Evolutionary conservation across 2,329 filamentous ascomycete genomes (phyloP).

Genomic region (Ophiostoma tasmaniense): DNA sequence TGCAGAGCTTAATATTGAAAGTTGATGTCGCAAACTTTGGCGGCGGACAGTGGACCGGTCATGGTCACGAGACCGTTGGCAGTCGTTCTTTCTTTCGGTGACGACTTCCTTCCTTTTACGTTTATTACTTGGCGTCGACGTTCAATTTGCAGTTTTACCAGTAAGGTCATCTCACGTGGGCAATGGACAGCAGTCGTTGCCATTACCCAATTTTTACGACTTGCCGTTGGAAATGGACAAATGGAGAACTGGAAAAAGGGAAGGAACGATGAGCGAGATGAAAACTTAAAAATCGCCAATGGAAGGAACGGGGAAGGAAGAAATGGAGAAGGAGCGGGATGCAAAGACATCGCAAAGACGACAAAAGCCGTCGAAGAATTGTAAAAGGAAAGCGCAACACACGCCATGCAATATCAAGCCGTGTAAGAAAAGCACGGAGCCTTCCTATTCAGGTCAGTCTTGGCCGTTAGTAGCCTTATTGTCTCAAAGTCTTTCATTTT

Average conservation of each 20-base stretch:
- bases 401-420: background rate
- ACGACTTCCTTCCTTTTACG: too few relatives aligned
- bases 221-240: background rate
- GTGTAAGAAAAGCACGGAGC: background rate
- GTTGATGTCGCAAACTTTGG: background rate
- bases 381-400: background rate
- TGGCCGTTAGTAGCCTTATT: background rate
- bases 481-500: background rate
- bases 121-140: background rate
- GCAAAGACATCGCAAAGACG: background rate
- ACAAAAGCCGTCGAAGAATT: background rate
- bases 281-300: background rate
- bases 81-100: background rate
- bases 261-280: background rate
- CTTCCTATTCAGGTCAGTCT: background rate
- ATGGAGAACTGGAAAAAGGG: constrained; percentile 3
- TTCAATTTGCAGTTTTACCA: background rate
- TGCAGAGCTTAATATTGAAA: background rate
- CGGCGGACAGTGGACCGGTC: background rate
- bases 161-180: background rate
- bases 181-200: background rate
- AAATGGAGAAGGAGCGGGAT: background rate
- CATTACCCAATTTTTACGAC: background rate
- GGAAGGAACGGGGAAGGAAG: background rate
- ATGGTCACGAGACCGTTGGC: background rate